Base-by-base conservation (phyloP, 768 basidiomycete genomes). In the Gautieria morchelliformis region DNA sequence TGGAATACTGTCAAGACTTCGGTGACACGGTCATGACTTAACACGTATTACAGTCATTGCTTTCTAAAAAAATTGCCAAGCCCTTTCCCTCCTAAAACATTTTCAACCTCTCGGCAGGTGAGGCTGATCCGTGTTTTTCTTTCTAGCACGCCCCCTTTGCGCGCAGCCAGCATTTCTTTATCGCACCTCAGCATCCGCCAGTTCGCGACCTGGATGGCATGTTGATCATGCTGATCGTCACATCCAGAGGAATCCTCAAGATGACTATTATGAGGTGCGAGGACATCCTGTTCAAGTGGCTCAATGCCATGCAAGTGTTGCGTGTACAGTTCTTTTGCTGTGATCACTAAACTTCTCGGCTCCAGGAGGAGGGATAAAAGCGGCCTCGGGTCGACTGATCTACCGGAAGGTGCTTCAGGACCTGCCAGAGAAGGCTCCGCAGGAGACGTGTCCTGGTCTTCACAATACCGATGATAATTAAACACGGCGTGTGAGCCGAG, bases 251-350 rank as follows among this genome's bases (percentile, higher is more conserved):
- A 56, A 35, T 4, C 15, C 2, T 32, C 63, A 27, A 63, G 62
- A 17, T 63, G 53, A 19, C 62, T 69, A 52, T 69, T 62, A 11
- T 19, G 37, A 45, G 44, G 47, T 6, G 22, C 19, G 33, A 70
- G 65, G 22, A 60, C 63, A 66, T 93, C 90, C 55, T 75, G 73
- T 27, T 68, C 70, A 30, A 75, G 63, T 17, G 75, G 80, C 53
- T 83, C 75, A 62, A 93, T 94, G n/a, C 90, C 90, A 64, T 95
- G 94, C 54, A 95, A 72, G 65, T 85, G 81, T 0, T 77, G 72
- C 0, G 77, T 74, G 68, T 96, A 97, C 61, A 93, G 73, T 15
- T 75, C 70, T 1, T 75, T 76, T 20, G 75, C 79, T 19, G 93
- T 87, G 63, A 97, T 81, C 62, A 96, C 74, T 27, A 90, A 79